Conservation (phyloP, 352 stramenopile species). For the Globisporangium spiculum region DNA sequence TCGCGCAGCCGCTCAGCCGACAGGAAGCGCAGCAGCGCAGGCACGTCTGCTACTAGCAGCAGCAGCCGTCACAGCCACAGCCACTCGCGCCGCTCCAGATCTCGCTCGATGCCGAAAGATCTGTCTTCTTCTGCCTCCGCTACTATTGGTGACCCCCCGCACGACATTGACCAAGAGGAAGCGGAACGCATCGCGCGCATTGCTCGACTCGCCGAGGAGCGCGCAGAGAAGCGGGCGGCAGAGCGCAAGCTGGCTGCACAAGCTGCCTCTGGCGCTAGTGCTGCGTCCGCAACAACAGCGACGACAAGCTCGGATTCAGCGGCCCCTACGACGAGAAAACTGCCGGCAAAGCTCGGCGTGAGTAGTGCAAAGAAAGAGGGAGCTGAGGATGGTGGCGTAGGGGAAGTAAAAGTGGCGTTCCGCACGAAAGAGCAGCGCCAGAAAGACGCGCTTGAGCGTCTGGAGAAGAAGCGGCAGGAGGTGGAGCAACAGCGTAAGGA, state of each 20-base stretch:
- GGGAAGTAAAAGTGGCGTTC: slow-evolving; percentile 53
- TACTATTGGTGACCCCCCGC: background rate
- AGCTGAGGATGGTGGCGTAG: background rate
- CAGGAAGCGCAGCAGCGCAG: background rate
- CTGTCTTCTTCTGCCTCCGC: background rate
- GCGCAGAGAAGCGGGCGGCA: slow-evolving; percentile 40
- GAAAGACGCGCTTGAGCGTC: slow-evolving; percentile 61
- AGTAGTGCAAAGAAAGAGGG: background rate
- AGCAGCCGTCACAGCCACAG: background rate
- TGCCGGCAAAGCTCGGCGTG: slow-evolving; percentile 28
- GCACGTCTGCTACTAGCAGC: slow-evolving; percentile 6
- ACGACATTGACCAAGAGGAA: slow-evolving; percentile 48
- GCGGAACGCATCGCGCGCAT: slow-evolving; percentile 73
- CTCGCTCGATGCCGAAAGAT: slow-evolving; percentile 23
- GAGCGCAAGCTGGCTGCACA: slow-evolving; percentile 21
- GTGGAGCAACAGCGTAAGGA: slow-evolving; percentile 57
- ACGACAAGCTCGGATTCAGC: background rate
- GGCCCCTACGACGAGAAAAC: slow-evolving; percentile 23
- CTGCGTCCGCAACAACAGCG: background rate
- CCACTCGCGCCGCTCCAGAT: slow-evolving; percentile 23
- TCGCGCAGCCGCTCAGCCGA: slow-evolving; percentile 33
- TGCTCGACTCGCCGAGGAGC: slow-evolving; percentile 66
- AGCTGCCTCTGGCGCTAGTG: background rate
- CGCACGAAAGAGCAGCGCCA: slow-evolving; percentile 79
- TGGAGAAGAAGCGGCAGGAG: slow-evolving; percentile 72